Evolutionary conservation across 495 filamentous ascomycete genomes (phyloP).

Genomic region (Eremomyces bilateralis): DNA sequence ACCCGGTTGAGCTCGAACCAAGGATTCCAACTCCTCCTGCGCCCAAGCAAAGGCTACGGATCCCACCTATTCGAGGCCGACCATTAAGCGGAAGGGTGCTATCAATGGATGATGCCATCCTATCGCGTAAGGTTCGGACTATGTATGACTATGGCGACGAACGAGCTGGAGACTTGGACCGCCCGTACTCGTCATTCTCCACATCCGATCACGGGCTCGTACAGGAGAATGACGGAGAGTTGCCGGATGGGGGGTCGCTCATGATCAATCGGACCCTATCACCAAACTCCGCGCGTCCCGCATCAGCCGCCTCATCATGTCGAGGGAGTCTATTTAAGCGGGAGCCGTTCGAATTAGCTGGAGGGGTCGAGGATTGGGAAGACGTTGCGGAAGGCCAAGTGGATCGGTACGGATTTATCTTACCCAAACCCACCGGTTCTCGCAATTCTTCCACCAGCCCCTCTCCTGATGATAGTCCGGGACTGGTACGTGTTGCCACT

Average conservation of each 20-base stretch:
- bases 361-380: conserved; percentile 90
- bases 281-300: conserved; percentile 3
- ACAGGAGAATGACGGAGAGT: neutral
- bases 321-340: conserved; percentile 20
- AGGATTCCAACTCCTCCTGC: conserved; percentile 17
- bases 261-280: too few relatives aligned
- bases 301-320: conserved; percentile 4
- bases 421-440: conserved; percentile 18
- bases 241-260: neutral
- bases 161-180: conserved; percentile 27
- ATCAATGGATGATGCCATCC: conserved; percentile 62
- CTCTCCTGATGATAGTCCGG: conserved; percentile 21
- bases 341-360: conserved; percentile 42
- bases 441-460: conserved; percentile 5
- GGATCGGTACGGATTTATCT: conserved; percentile 90
- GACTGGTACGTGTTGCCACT: conserved; percentile 45
- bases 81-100: too few relatives aligned
- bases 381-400: conserved; percentile 71
- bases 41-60: conserved; percentile 14
- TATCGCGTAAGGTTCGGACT: conserved; percentile 71
- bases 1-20: conserved; percentile 11
- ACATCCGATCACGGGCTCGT: neutral
- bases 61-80: too few relatives aligned
- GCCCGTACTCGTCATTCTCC: neutral
- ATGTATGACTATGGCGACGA: conserved; percentile 69